These are phyloP conservation scores for Stachybotrys echinatus DNA, from an alignment of 2,329 filamentous ascomycete species.

Conservation along the genomic window DNA sequence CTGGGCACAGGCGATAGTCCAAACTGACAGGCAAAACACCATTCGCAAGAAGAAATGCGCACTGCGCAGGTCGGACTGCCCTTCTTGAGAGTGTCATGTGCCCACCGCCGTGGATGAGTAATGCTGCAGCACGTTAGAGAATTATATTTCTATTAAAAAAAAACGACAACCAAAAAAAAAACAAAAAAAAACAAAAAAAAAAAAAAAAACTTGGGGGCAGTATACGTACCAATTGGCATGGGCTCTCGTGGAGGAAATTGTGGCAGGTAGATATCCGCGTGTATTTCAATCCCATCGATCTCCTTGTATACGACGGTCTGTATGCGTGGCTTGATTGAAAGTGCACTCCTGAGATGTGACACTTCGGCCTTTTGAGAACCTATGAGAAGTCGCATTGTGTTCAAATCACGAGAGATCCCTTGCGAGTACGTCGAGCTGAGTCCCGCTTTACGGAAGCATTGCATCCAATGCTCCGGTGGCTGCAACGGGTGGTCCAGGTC, in stretches of 20 bases:
- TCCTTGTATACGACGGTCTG: constrained; percentile 1
- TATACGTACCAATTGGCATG: not conserved
- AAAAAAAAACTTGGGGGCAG: not conserved
- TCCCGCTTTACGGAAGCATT: not conserved
- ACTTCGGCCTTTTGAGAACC: not conserved
- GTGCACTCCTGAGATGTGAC: not conserved
- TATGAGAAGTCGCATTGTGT: not conserved
- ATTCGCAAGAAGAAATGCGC: constrained; percentile 24
- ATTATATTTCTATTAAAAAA: not conserved
- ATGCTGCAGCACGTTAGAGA: constrained; percentile 15
- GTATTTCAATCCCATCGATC: not conserved
- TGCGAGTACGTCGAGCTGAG: not conserved
- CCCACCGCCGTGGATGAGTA: constrained; percentile 41
- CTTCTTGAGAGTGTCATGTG: constrained; percentile 32
- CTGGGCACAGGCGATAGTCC: constrained; percentile 46
- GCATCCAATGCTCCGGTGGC: not conserved
- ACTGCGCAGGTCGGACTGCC: constrained; percentile 31
- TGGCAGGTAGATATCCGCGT: not conserved
- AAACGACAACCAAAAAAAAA: too few relatives aligned
- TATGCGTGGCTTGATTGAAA: not conserved
- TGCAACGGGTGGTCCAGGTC: not conserved
- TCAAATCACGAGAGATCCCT: not conserved
- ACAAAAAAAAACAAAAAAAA: too few relatives aligned
- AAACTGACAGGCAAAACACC: constrained; percentile 42
- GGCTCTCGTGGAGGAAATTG: not conserved